phyloP scores from a whole-genome alignment of 2,329 filamentous ascomycete genomes.

The Ceratocystis diversiconidia region DNA sequence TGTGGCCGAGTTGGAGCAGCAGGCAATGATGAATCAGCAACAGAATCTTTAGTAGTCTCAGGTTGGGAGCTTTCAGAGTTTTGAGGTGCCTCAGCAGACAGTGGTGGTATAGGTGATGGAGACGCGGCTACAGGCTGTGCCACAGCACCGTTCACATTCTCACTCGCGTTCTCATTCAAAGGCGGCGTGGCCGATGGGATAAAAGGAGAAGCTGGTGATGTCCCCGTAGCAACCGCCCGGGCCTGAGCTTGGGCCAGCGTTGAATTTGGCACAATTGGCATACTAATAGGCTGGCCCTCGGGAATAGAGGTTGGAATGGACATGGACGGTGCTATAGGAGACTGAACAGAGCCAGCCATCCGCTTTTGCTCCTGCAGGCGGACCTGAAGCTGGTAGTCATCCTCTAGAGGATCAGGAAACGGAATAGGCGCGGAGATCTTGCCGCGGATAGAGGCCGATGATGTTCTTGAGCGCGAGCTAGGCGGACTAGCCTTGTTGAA shows the following conservation, averaged over 20 bases:
- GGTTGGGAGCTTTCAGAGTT: not conserved
- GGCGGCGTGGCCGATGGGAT: not conserved
- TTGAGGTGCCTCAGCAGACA: not conserved
- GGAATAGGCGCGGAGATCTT: conserved; percentile 49
- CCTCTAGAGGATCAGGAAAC: conserved; percentile 34
- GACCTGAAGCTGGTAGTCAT: conserved; percentile 32
- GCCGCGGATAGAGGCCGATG: conserved; percentile 35
- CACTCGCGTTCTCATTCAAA: not conserved
- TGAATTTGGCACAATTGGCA: conserved; percentile 15
- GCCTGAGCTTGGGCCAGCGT: conserved; percentile 13
- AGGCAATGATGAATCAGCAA: not conserved
- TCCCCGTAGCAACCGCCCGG: conserved; percentile 4
- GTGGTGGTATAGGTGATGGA: conserved; percentile 6
- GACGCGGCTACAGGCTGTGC: not conserved
- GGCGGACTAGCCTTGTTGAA: conserved; percentile 26
- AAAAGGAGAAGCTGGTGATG: not conserved
- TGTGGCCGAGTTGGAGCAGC: not conserved
- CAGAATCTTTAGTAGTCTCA: not conserved
- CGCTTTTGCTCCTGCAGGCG: not conserved
- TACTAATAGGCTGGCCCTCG: conserved; percentile 15
- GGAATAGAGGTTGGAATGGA: conserved; percentile 8
- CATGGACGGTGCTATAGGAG: conserved; percentile 16
- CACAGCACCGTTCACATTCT: not conserved
- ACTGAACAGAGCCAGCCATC: conserved; percentile 22
- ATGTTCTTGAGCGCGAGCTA: conserved; percentile 22